phyloP scores from a whole-genome alignment of 495 filamentous ascomycete species.

The Penicillium bialowiezense region DNA sequence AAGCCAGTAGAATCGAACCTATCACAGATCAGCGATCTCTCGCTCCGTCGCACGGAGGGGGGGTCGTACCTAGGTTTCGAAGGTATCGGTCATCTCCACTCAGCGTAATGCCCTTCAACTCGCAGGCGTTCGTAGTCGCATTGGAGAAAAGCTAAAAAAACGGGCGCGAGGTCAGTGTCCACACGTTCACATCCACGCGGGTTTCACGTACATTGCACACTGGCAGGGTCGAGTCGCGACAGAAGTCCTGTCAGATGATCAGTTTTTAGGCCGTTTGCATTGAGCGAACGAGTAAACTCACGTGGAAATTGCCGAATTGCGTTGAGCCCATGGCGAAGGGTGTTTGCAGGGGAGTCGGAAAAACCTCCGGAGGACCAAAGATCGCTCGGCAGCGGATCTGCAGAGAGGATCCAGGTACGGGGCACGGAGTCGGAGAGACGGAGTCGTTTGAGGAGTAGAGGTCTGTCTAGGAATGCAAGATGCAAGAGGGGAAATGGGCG shows the following conservation, averaged over 20 bases:
- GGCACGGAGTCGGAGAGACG: neutral
- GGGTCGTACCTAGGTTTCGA: slow-evolving; percentile 75
- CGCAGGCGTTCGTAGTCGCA: slow-evolving; percentile 61
- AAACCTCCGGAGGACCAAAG: slow-evolving; percentile 5
- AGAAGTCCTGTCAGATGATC: slow-evolving; percentile 69
- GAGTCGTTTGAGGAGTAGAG: neutral
- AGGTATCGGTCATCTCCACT: slow-evolving; percentile 56
- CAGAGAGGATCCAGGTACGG: neutral
- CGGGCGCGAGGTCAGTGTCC: no score
- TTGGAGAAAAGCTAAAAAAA: slow-evolving; percentile 52
- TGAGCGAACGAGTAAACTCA: slow-evolving; percentile 45
- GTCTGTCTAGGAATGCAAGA: no score
- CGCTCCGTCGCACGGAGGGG: neutral
- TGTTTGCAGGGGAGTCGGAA: slow-evolving; percentile 8
- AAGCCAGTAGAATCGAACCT: slow-evolving; percentile 91
- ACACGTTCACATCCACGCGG: neutral
- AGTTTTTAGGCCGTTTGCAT: slow-evolving; percentile 12
- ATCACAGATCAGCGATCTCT: slow-evolving; percentile 13
- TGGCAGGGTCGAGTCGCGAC: slow-evolving; percentile 91
- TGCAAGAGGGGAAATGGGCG: slow-evolving; percentile 13
- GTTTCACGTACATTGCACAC: slow-evolving; percentile 84
- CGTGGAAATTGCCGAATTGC: slow-evolving; percentile 87
- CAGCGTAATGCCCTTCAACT: slow-evolving; percentile 69
- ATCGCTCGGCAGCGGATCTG: slow-evolving; percentile 30
- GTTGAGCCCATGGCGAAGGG: slow-evolving; percentile 53